These are phyloP conservation scores for Gonapodya prolifera DNA, from an alignment of 192 early-diverging fungal genomes.

Conservation along the genomic window DNA sequence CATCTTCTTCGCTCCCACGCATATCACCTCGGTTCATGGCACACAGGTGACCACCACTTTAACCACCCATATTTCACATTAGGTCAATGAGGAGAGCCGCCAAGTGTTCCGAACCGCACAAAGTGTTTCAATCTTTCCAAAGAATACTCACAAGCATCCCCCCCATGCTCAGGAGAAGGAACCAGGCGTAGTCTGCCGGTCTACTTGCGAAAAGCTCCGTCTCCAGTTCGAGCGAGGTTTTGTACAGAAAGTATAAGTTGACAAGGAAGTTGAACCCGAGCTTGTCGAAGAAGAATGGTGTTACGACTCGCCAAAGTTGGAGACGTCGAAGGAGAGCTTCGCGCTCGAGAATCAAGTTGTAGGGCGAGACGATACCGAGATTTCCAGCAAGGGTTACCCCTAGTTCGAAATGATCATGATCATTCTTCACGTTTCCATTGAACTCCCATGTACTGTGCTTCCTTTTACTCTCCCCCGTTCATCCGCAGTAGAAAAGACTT, in stretches of 20 bases:
- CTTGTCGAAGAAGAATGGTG: conserved; percentile 42
- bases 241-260: conserved; percentile 61
- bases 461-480: too few relatives aligned
- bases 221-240: conserved; percentile 60
- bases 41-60: too few relatives aligned
- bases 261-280: conserved; percentile 47
- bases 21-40: neutral
- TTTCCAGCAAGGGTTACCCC: conserved; percentile 26
- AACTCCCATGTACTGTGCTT: too few relatives aligned
- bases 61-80: neutral
- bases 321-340: conserved; percentile 23
- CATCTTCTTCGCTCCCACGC: neutral
- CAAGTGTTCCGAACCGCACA: neutral
- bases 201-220: conserved; percentile 42
- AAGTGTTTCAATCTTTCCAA: neutral
- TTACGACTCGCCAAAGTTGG: conserved; percentile 65
- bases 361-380: conserved; percentile 21
- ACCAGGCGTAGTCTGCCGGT: conserved; percentile 71
- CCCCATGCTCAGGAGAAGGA: conserved; percentile 44
- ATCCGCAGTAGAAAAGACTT: too few relatives aligned
- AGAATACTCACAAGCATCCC: conserved; percentile 25
- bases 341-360: conserved; percentile 39
- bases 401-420: too few relatives aligned
- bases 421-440: too few relatives aligned
- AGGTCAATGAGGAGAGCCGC: neutral